Percentiles rank a stretch among this genome's conserved stretches.
These are phyloP conservation scores for Pelargonium fulgidum DNA, from an alignment of 441 rosid species.

Conservation along the genomic window DNA sequence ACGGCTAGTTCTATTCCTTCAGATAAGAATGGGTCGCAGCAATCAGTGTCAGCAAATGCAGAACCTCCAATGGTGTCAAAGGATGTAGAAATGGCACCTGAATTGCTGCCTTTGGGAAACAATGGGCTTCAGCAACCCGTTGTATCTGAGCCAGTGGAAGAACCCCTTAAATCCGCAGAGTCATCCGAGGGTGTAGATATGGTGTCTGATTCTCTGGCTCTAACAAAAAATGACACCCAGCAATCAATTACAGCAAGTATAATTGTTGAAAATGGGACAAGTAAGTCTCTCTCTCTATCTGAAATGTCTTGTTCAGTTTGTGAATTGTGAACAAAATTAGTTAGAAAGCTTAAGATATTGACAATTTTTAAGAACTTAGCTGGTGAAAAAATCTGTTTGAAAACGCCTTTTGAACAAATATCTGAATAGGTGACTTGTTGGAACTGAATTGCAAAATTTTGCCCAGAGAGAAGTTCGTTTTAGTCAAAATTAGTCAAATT, in stretches of 20 bases:
- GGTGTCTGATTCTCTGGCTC: constrained; percentile 25
- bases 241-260: constrained; percentile 22
- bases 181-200: not conserved
- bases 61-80: not conserved
- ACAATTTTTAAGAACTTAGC: not conserved
- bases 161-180: not conserved
- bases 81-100: not conserved
- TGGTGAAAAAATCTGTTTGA: not conserved
- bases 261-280: constrained; percentile 41
- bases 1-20: constrained; percentile 9
- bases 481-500: not conserved
- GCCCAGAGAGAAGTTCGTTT: not conserved
- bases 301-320: not conserved
- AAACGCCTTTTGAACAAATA: not conserved
- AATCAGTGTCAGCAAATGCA: not conserved
- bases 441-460: not conserved
- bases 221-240: constrained; percentile 33
- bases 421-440: not conserved
- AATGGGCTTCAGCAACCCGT: not conserved
- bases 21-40: too few species aligned
- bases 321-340: not conserved
- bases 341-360: not conserved
- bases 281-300: constrained; percentile 32
- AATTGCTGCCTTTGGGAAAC: not conserved
- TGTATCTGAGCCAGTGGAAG: not conserved